Evolutionary conservation across 2,329 filamentous ascomycete genomes (phyloP).

Genomic region (Botrytis cinerea): DNA sequence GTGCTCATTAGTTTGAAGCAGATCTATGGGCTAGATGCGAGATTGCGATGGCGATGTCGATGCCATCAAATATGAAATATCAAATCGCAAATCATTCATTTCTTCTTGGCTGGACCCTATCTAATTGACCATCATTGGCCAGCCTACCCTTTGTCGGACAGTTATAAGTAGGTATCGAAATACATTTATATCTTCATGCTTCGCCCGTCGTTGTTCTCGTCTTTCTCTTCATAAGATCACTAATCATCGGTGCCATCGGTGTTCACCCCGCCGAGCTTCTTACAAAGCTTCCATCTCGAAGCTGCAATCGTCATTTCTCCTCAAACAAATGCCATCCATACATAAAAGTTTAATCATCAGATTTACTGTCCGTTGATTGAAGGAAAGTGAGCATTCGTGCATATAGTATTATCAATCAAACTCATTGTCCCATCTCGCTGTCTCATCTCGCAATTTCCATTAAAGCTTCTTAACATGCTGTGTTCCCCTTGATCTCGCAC

Average conservation of each 20-base stretch:
- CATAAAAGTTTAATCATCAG: background rate
- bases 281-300: background rate
- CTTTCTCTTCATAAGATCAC: background rate
- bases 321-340: conserved; percentile 20
- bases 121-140: background rate
- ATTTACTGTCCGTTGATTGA: background rate
- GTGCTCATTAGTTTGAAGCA: background rate
- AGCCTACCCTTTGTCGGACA: background rate
- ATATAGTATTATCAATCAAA: conserved; percentile 29
- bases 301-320: conserved; percentile 15
- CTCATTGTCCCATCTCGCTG: background rate
- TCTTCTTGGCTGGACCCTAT: background rate
- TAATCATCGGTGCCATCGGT: background rate
- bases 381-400: background rate
- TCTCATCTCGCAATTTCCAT: conserved; percentile 1
- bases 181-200: background rate
- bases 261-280: background rate
- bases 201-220: background rate
- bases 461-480: background rate
- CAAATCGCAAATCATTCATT: background rate
- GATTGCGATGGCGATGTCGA: background rate
- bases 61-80: background rate
- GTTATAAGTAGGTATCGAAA: background rate
- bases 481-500: background rate
- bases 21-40: background rate